Evolutionary conservation across 2,329 filamentous ascomycete genomes (phyloP), one percentile per base, ranked within the genome.

Genomic region (Xylogone sp.): DNA sequence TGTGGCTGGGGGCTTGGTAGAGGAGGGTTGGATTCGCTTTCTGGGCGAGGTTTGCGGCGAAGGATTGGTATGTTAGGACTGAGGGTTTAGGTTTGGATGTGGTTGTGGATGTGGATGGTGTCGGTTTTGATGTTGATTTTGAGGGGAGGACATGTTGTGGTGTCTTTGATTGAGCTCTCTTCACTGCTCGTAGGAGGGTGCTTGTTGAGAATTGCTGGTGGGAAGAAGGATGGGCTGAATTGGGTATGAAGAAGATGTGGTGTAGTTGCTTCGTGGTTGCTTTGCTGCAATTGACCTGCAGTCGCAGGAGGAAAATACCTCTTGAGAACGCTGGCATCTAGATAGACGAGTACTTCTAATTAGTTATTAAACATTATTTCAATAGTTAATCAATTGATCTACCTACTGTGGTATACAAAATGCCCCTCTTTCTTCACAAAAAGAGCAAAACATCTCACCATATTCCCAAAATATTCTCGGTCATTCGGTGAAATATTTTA

Each of bases 1-100:
- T 78, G 61, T 88, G 84, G 1, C 83, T 82, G 13, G 82, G 82
- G 1, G 79, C 78, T 60, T 84, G 75, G 71, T 87, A 90, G 43
- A 90, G 73, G 2, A 79, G 68, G 7, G 85, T 82, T 4, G 79
- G 75, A 1, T 74, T 69, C n/a, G 74, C 62, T 56, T 81, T 79
- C 52, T 72, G 71, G 13, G 81, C 78, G 34, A 89, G 75, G 53
- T 51, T 59, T n/a, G 76, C 76, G 60, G 76, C 74, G 68, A 77
- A 83, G 49, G 69, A 73, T 60, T 71, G 75, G 62, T 51, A 69
- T n/a, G n/a, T n/a, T n/a, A n/a, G n/a, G 56, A 29, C 60, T 57
- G 51, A 5, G 13, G 34, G 34, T n/a, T n/a, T n/a, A 39, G 34
- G 5, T 16, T 7, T 39, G 10, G 42, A 18, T 21, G 39, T 50